phyloP scores from a whole-genome alignment of 2,329 filamentous ascomycete species.

The Karstenula rhodostoma region DNA sequence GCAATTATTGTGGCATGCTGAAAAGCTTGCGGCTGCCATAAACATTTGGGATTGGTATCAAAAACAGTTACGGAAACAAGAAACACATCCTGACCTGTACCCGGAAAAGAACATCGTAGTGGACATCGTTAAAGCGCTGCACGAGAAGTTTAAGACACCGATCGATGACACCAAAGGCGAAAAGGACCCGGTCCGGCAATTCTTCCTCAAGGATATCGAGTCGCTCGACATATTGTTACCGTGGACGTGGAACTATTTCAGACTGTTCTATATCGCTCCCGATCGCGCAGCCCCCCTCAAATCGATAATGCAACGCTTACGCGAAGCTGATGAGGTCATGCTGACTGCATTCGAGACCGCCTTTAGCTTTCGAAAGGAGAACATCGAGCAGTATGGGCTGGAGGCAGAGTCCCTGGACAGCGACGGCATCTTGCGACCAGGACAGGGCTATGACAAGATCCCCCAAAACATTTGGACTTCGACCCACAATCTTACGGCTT shows the following conservation, averaged over 20 bases:
- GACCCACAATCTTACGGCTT: constrained; percentile 57
- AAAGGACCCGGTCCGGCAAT: constrained; percentile 81
- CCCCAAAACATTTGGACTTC: constrained; percentile 85
- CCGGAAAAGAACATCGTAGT: constrained; percentile 74
- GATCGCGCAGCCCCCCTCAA: constrained; percentile 64
- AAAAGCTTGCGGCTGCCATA: constrained; percentile 83
- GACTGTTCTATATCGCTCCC: constrained; percentile 77
- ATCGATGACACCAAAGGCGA: constrained; percentile 72
- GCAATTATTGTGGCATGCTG: constrained; percentile 85
- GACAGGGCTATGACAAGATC: constrained; percentile 71
- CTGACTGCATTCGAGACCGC: constrained; percentile 69
- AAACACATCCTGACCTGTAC: constrained; percentile 64
- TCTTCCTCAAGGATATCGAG: constrained; percentile 74
- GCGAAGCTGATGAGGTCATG: constrained; percentile 80
- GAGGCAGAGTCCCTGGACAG: constrained; percentile 66
- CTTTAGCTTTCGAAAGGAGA: constrained; percentile 75
- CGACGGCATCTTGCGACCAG: constrained; percentile 52
- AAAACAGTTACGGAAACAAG: constrained; percentile 72
- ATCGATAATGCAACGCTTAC: constrained; percentile 54
- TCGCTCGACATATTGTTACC: constrained; percentile 77
- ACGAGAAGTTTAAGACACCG: constrained; percentile 77
- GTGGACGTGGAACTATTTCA: constrained; percentile 72
- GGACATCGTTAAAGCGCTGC: constrained; percentile 78
- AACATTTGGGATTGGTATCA: constrained; percentile 85
- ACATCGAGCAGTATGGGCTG: constrained; percentile 77